Base-by-base conservation (phyloP, 2,329 filamentous ascomycete genomes). In the Fusarium pseudograminearum region DNA sequence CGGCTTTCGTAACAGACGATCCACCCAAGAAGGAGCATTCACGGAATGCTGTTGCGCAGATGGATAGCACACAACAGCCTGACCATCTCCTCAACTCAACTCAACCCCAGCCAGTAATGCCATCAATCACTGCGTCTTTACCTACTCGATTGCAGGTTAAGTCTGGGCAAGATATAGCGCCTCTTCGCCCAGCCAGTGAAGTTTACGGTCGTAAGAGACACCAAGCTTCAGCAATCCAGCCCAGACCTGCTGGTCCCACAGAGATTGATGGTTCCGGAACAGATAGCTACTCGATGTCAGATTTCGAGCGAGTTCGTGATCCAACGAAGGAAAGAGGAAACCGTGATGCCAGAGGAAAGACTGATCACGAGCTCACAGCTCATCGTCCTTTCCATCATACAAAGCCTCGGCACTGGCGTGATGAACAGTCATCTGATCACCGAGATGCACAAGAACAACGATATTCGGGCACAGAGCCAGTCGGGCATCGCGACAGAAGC, bases 191-290 rank as follows among this genome's bases (percentile, higher is more conserved):
- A 30, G 74, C 76, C 11, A 74, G 74, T 36, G 69, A 69, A 47
- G 73, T 78, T n/a, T 78, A 78, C 73, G 57, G 45, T 68, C 77
- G 53, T 75, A 78, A 48, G 46, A 69, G 42, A 14, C 18, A 22
- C 30, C 44, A 30, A 26, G 40, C 24, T 42, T 26, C 41, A 28
- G 30, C 36, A 34, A 26, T 40, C 34, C 54, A 63, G 38, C 41
- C 33, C 22, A 55, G 38, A 16, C 41, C 56, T 56, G 28, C 24
- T 26, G 26, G 15, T 14, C 55, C 28, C 15, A 24, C 28, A 56
- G 38, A 41, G 33, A 33, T 28, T 28, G 33, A 56, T 36, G 22
- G 50, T 36, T 50, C 55, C 48, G 41, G 24, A n/a, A 41, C 34
- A 41, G 44, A 47, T 56, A 34, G 46, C 22, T 47, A 58, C 24